Conservation (phyloP, 1,284 basidiomycete genomes). For the Wolfiporia cocos region DNA sequence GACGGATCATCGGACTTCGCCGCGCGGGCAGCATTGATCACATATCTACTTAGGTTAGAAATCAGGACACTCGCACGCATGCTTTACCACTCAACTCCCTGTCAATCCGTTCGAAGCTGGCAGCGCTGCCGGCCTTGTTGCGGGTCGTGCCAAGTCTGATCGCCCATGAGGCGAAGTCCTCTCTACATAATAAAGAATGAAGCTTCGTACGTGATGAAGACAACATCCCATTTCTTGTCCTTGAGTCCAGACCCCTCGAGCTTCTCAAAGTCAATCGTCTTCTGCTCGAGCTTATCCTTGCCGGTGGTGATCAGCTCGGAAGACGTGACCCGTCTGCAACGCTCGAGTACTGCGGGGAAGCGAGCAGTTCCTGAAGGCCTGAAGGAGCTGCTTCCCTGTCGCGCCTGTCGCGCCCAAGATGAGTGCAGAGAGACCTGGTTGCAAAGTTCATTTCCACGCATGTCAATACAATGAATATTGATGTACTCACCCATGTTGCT, state of each 20-base stretch:
- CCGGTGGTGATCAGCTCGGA: constrained; percentile 29
- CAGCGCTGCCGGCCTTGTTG: constrained; percentile 54
- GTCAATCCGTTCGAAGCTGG: constrained; percentile 70
- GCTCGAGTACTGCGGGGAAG: constrained; percentile 68
- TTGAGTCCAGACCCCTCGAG: constrained; percentile 43
- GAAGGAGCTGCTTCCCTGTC: constrained; percentile 48
- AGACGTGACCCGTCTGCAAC: constrained; percentile 52
- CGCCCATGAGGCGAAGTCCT: not conserved
- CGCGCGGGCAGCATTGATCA: constrained; percentile 60
- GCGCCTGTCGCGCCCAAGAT: constrained; percentile 65
- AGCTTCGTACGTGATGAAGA: constrained; percentile 35
- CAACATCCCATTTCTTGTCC: constrained; percentile 61
- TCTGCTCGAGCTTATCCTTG: constrained; percentile 52
- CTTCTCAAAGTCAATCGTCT: constrained; percentile 61
- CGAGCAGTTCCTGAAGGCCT: too few species aligned
- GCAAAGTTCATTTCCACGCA: not conserved
- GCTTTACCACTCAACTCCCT: constrained; percentile 45
- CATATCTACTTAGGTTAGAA: too few species aligned
- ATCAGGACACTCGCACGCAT: too few species aligned
- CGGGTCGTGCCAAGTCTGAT: constrained; percentile 45
- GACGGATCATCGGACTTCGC: constrained; percentile 43
- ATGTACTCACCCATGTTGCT: too few species aligned
- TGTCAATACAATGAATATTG: too few species aligned
- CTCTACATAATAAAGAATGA: not conserved
- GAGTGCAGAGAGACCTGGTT: constrained; percentile 40